Conservation (phyloP, 352 stramenopile genomes). For the Phytophthora tentaculata region DNA sequence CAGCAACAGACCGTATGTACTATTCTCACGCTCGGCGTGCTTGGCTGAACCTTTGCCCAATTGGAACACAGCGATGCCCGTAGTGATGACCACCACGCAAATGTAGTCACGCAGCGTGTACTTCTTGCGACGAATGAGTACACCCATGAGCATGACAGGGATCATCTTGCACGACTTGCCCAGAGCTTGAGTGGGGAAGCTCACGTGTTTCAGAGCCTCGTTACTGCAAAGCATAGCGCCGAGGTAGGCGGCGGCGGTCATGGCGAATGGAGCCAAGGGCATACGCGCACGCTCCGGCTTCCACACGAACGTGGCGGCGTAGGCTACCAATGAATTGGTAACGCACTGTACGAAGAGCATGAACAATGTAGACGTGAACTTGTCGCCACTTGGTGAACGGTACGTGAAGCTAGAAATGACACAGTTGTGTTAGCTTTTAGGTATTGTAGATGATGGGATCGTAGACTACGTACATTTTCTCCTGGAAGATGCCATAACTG, state of each 20-base stretch:
- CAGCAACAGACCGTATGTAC: slow-evolving; percentile 86
- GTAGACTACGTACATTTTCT: slow-evolving; percentile 86
- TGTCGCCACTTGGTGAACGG: slow-evolving; percentile 75
- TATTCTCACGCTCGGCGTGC: slow-evolving; percentile 87
- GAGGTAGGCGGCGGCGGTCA: slow-evolving; percentile 90
- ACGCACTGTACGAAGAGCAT: slow-evolving; percentile 94
- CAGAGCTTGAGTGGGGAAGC: slow-evolving; percentile 97
- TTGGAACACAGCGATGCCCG: slow-evolving; percentile 91
- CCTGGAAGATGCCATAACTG: slow-evolving; percentile 93
- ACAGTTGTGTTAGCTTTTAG: slow-evolving; percentile 13
- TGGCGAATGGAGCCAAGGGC: slow-evolving; percentile 84
- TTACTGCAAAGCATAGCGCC: slow-evolving; percentile 93
- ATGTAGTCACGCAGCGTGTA: slow-evolving; percentile 91
- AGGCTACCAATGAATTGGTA: slow-evolving; percentile 89
- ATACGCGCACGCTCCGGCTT: slow-evolving; percentile 71
- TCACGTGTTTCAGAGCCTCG: slow-evolving; percentile 94
- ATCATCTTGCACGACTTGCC: slow-evolving; percentile 99
- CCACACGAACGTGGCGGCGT: slow-evolving; percentile 86
- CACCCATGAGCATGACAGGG: slow-evolving; percentile 95
- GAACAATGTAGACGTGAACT: slow-evolving; percentile 93
- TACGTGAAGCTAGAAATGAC: slow-evolving; percentile 79
- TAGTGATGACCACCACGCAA: slow-evolving; percentile 91
- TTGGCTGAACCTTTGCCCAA: slow-evolving; percentile 84
- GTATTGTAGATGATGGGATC: not conserved
- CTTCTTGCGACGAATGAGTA: slow-evolving; percentile 92